Evolutionary conservation across 1,139 yeast genomes (phyloP).

Genomic region (Kodamaea arcana): DNA sequence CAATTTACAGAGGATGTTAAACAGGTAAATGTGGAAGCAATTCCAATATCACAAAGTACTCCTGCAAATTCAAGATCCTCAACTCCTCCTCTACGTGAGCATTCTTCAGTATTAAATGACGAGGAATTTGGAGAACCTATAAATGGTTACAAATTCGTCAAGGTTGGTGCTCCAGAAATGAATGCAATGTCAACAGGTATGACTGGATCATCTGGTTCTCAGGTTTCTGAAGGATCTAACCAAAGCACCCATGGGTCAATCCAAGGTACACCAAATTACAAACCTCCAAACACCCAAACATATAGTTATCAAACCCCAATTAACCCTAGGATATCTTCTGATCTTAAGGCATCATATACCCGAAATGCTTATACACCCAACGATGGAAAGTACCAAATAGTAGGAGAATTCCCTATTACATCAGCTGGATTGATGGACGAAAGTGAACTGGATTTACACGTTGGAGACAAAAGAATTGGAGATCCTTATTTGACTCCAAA

Average conservation of each 20-base stretch:
- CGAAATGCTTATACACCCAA: conserved; percentile 14
- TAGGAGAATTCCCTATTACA: conserved; percentile 34
- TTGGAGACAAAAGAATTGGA: conserved; percentile 39
- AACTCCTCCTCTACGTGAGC: conserved; percentile 16
- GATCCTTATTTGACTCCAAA: conserved; percentile 29
- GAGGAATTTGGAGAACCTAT: conserved; percentile 24
- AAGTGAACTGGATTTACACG: conserved; percentile 26
- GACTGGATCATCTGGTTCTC: too few species aligned
- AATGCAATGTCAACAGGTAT: too few species aligned
- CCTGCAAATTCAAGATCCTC: conserved; percentile 22
- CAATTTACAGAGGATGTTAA: not conserved
- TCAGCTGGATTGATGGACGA: conserved; percentile 40
- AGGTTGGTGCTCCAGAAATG: conserved; percentile 11
- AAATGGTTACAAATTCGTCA: conserved; percentile 35
- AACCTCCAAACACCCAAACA: not conserved
- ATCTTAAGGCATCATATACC: conserved; percentile 15
- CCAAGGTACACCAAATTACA: not conserved
- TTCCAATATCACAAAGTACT: conserved; percentile 23
- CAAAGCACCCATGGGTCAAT: conserved; percentile 6
- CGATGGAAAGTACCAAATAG: conserved; percentile 23
- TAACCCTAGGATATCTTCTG: conserved; percentile 8
- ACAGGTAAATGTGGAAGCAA: conserved; percentile 6
- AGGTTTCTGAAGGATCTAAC: too few species aligned
- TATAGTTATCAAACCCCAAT: conserved; percentile 7
- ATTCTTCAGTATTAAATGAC: not conserved